Evolutionary conservation across 2,329 filamentous ascomycete species (phyloP), one percentile per base, ranked within the genome.

Genomic region (Fusarium penzigii): DNA sequence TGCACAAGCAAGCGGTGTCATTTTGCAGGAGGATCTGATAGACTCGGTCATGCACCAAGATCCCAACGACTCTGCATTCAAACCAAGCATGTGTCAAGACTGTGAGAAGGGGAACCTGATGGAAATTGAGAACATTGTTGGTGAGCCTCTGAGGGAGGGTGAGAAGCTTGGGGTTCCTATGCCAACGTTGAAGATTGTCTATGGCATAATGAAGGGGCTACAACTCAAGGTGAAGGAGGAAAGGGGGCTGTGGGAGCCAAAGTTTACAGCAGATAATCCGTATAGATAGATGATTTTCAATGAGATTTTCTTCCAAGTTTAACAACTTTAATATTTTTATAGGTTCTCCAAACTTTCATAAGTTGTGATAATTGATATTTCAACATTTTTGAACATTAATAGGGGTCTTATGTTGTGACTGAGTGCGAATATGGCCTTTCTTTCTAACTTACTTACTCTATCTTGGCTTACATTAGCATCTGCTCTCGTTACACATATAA

Each of bases 21-120:
- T 42, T 0, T 63, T 84, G 6, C 71, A 70, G 0, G 71, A 72
- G 0, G 74, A 73, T 7, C 60, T 80, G 3, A 70, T 76, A 16
- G 71, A 79, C 16, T 55, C 62, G 5, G 73, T 77, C 57, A 77
- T 85, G 39, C 65, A 73, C 29, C 63, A 71, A 39, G 79, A 84
- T 68, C 78, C 79, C 1, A 65, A 77, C 17, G 74, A 77, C 42
- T 73, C 74, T 41, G 77, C 74, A 39, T 72, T 80, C 55, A 70
- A 72, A 54, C 82, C 80, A 1, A 82, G 78, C 57, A 84, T 84
- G 81, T 69, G 75, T 14, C 75, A 78, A 53, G 82, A 85, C 65
- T 66, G 75, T 8, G 68, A 72, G 36, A 82, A 83, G 59, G 60
- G 62, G 1, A 64, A 64, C 17, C 29, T 65, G 10, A 62, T 66